Percentiles rank a stretch among this genome's conserved stretches.
phyloP scores from a whole-genome alignment of 805 yeast genomes.

The Starmera amethionina region DNA sequence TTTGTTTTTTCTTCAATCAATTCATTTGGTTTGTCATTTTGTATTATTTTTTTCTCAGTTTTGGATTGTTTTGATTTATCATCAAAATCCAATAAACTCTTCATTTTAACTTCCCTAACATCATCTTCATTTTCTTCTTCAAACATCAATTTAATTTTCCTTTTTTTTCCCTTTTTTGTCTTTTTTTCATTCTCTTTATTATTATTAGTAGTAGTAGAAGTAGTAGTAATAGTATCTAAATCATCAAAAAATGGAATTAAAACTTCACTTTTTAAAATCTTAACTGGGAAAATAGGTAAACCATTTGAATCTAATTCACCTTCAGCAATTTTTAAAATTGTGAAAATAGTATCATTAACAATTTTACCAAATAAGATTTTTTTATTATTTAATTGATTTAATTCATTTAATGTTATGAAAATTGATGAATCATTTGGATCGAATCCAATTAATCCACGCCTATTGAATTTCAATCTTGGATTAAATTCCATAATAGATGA shows the following conservation, averaged over 20 bases:
- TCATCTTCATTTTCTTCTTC: conserved; percentile 21
- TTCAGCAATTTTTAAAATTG: conserved; percentile 37
- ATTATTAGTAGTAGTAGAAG: conserved; percentile 1
- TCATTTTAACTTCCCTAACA: conserved; percentile 23
- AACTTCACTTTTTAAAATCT: conserved; percentile 30
- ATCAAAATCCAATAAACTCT: conserved; percentile 31
- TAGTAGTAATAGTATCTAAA: conserved; percentile 11
- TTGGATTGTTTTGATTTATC: too few relatives aligned
- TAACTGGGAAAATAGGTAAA: conserved; percentile 42
- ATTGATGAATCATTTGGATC: conserved; percentile 29
- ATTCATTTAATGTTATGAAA: conserved; percentile 38
- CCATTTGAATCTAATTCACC: conserved; percentile 33
- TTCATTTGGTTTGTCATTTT: too few relatives aligned
- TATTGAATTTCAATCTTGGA: conserved; percentile 37
- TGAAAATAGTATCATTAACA: conserved; percentile 45
- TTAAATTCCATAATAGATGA: too few relatives aligned
- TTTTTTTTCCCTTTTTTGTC: conserved; percentile 19
- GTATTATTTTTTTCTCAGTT: too few relatives aligned
- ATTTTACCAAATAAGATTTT: conserved; percentile 48
- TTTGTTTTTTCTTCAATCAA: too few relatives aligned
- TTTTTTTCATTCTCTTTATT: conserved; percentile 3
- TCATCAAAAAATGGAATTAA: conserved; percentile 40
- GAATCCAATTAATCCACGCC: conserved; percentile 47
- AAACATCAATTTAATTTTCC: conserved; percentile 26
- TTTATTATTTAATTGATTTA: conserved; percentile 33